A percentile compares a stretch with the other conserved stretches of the same genome.
Evolutionary conservation across 768 basidiomycete species (phyloP).

Genomic region (Hypholoma sublateritium): DNA sequence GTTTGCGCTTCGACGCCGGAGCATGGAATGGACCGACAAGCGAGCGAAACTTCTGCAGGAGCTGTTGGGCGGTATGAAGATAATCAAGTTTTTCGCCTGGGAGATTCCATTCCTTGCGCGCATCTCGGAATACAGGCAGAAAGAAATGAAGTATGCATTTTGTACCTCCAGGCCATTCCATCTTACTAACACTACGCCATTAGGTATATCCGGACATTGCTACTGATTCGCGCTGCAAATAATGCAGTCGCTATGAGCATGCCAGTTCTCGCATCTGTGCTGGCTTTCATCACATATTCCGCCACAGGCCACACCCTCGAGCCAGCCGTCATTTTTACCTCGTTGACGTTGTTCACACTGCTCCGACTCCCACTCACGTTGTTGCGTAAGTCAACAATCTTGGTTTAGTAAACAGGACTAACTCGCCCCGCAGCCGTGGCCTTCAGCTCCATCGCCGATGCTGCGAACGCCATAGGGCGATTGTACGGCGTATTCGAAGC

Average conservation of each 20-base stretch:
- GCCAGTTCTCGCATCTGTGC: slow-evolving; percentile 77
- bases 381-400: slow-evolving; percentile 37
- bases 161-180: too few species aligned
- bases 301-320: slow-evolving; percentile 65
- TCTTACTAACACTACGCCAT: neutral
- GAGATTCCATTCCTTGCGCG: slow-evolving; percentile 78
- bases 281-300: slow-evolving; percentile 79
- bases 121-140: slow-evolving; percentile 64
- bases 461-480: slow-evolving; percentile 75
- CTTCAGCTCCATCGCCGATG: slow-evolving; percentile 82
- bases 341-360: slow-evolving; percentile 82
- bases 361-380: slow-evolving; percentile 83
- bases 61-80: slow-evolving; percentile 83
- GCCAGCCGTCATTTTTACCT: slow-evolving; percentile 78
- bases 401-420: slow-evolving; percentile 6
- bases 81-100: slow-evolving; percentile 94
- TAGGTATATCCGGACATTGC: slow-evolving; percentile 66
- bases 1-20: slow-evolving; percentile 65
- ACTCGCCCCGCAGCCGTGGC: slow-evolving; percentile 52
- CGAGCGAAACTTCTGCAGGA: slow-evolving; percentile 89
- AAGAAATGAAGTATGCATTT: slow-evolving; percentile 62
- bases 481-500: slow-evolving; percentile 83
- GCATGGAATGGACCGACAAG: slow-evolving; percentile 90
- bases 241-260: slow-evolving; percentile 70
- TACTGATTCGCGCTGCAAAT: slow-evolving; percentile 65